A percentile compares a stretch with the other conserved stretches of the same genome.
phyloP scores from a whole-genome alignment of 176 grass and related monocot species.

The Bonia amplexicaulis region DNA sequence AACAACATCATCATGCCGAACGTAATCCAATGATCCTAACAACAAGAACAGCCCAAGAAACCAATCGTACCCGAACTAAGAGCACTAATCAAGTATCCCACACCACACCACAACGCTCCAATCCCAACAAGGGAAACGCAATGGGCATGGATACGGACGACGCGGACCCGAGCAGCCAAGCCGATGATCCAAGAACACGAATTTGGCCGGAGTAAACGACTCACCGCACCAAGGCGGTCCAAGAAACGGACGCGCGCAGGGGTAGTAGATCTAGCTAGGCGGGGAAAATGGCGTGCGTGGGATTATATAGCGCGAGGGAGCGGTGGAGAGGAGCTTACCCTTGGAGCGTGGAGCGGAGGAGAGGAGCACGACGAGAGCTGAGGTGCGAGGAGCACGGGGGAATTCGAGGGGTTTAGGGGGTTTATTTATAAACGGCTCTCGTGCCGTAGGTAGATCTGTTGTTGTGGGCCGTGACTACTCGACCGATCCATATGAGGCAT shows the following conservation, averaged over 20 bases:
- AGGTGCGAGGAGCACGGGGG: constrained; percentile 23
- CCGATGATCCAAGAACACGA: not conserved
- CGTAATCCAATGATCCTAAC: not conserved
- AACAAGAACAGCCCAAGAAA: not conserved
- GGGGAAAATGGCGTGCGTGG: too few species aligned
- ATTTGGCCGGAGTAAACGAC: not conserved
- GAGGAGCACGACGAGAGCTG: not conserved
- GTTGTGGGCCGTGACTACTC: too few species aligned
- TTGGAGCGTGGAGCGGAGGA: constrained; percentile 20
- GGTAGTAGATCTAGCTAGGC: not conserved
- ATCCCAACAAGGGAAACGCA: not conserved
- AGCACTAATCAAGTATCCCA: not conserved
- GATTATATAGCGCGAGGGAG: not conserved
- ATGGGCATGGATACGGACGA: not conserved
- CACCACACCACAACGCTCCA: not conserved
- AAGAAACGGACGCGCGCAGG: not conserved
- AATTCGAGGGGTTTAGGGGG: not conserved
- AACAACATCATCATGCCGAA: not conserved
- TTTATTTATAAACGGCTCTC: too few species aligned
- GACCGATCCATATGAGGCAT: too few species aligned
- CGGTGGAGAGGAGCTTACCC: constrained; percentile 39
- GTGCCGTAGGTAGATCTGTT: too few species aligned
- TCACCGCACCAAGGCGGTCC: constrained; percentile 24
- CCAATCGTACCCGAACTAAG: not conserved
- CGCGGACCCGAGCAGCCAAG: not conserved